Percentiles rank a stretch among this genome's conserved stretches.
Evolutionary conservation across 345 rosid genomes (phyloP).

Genomic region (Eutrema heterophyllum): DNA sequence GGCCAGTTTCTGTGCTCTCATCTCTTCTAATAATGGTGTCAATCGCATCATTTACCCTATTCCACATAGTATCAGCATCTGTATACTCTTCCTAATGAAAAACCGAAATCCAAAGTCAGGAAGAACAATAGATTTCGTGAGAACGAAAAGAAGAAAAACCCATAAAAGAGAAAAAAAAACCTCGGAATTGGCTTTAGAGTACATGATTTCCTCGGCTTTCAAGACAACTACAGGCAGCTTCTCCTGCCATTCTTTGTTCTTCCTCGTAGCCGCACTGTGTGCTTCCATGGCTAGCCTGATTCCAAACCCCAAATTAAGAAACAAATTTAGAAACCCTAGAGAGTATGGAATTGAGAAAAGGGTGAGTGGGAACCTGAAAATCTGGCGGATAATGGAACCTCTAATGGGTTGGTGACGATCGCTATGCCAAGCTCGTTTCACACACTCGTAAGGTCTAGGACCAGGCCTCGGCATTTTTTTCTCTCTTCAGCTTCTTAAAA

Average conservation of each 20-base stretch:
- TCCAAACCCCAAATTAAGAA: slow-evolving; percentile 28
- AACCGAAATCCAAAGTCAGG: slow-evolving; percentile 2
- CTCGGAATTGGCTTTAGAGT: slow-evolving; percentile 98
- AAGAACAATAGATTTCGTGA: background rate
- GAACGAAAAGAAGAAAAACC: background rate
- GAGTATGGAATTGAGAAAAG: background rate
- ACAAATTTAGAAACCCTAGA: background rate
- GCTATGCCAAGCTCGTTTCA: slow-evolving; percentile 95
- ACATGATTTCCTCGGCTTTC: slow-evolving; percentile 92
- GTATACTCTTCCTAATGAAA: slow-evolving; percentile 66
- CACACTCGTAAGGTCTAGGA: slow-evolving; percentile 95
- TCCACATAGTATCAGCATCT: slow-evolving; percentile 76
- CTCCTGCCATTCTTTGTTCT: slow-evolving; percentile 92
- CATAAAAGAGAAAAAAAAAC: slow-evolving; percentile 33
- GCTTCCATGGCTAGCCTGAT: slow-evolving; percentile 61
- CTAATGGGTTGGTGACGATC: slow-evolving; percentile 86
- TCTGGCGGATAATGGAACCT: slow-evolving; percentile 84
- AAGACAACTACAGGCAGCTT: slow-evolving; percentile 79
- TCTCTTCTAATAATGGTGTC: slow-evolving; percentile 90
- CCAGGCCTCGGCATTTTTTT: slow-evolving; percentile 85
- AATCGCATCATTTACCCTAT: slow-evolving; percentile 85
- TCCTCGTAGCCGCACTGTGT: slow-evolving; percentile 59
- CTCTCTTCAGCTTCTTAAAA: background rate
- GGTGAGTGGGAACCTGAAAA: slow-evolving; percentile 70
- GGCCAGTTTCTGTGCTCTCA: slow-evolving; percentile 72